Evolutionary conservation across 257 asterid species (phyloP).

Genomic region (Nicotiana tabacum): DNA sequence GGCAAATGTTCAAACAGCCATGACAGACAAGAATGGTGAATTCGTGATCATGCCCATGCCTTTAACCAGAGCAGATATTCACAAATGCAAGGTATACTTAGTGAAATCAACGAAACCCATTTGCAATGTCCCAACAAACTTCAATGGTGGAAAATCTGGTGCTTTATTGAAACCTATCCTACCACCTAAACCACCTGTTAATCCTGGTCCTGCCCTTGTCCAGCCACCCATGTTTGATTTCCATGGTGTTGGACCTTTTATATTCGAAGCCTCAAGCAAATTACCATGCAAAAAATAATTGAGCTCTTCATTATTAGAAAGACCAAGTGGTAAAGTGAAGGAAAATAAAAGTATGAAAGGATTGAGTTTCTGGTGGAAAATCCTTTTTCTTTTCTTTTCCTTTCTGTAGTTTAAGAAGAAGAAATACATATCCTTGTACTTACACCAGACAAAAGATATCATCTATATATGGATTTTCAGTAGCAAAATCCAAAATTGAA

Average conservation of each 20-base stretch:
- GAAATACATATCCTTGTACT: neutral
- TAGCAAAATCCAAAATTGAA: neutral
- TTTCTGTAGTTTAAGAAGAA: neutral
- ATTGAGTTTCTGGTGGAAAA: neutral
- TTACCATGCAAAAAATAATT: slow-evolving; percentile 11
- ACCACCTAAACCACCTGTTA: slow-evolving; percentile 10
- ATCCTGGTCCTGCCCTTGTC: neutral
- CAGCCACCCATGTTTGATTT: slow-evolving; percentile 8
- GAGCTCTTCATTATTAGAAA: neutral
- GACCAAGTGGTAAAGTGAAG: neutral
- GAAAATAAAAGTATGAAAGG: neutral
- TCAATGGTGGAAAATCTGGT: slow-evolving; percentile 28
- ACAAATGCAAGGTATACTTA: slow-evolving; percentile 33
- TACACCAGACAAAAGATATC: neutral
- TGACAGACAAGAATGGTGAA: slow-evolving; percentile 37
- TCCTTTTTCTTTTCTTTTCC: neutral
- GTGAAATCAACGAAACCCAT: slow-evolving; percentile 23
- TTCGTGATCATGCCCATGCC: slow-evolving; percentile 25
- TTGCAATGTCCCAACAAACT: slow-evolving; percentile 33
- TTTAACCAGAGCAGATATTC: slow-evolving; percentile 17
- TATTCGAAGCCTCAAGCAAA: slow-evolving; percentile 32
- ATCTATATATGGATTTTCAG: neutral
- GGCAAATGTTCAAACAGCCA: slow-evolving; percentile 11
- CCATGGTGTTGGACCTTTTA: slow-evolving; percentile 42
- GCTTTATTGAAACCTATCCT: slow-evolving; percentile 23